These are phyloP conservation scores for Penicillium subrubescens DNA, from an alignment of 495 filamentous ascomycete species.

Conservation along the genomic window DNA sequence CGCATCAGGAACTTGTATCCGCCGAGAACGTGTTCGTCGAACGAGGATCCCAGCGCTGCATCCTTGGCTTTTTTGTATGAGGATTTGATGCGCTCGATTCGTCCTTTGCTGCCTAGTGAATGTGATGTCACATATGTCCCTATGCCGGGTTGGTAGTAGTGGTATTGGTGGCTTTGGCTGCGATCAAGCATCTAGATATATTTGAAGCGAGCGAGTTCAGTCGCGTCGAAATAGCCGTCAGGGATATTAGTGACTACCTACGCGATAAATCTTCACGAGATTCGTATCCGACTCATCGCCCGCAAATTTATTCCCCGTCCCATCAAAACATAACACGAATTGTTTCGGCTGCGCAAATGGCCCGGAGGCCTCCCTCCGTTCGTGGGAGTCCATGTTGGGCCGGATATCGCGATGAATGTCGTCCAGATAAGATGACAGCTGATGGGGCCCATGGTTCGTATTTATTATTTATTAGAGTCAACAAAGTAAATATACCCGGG, in stretches of 20 bases:
- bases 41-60: constrained; percentile 76
- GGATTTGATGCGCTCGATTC: constrained; percentile 63
- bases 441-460: constrained; percentile 12
- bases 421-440: neutral
- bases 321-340: constrained; percentile 83
- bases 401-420: neutral
- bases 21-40: constrained; percentile 77
- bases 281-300: constrained; percentile 81
- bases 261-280: constrained; percentile 78
- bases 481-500: neutral
- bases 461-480: constrained; percentile 1
- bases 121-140: constrained; percentile 75
- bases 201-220: neutral
- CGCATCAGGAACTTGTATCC: constrained; percentile 88
- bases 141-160: constrained; percentile 65
- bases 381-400: neutral
- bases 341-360: constrained; percentile 36
- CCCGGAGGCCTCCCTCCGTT: constrained; percentile 3
- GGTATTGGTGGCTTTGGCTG: constrained; percentile 45
- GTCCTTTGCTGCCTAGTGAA: constrained; percentile 62
- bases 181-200: constrained; percentile 52
- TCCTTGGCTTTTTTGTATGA: constrained; percentile 82
- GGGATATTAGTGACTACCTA: constrained; percentile 14
- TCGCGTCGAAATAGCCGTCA: neutral
- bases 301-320: constrained; percentile 82